Conservation (phyloP, 1,139 yeast species). For the Yamadazyma triangularis region DNA sequence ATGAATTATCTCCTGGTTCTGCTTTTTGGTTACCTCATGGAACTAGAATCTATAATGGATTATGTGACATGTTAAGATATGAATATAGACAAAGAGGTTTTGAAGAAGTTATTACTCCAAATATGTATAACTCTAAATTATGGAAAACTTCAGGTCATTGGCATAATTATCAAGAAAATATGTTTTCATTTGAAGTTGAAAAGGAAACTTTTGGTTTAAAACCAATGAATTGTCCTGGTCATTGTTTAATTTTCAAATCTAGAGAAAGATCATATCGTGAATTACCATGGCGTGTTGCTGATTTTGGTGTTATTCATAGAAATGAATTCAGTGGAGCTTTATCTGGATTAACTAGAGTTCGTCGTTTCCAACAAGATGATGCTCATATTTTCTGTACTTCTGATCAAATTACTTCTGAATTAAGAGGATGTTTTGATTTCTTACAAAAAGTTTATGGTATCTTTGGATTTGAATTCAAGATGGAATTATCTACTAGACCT, state of each 20-base stretch:
- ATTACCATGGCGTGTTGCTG: constrained; percentile 94
- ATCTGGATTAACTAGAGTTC: constrained; percentile 86
- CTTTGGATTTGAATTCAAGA: constrained; percentile 83
- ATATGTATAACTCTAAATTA: constrained; percentile 90
- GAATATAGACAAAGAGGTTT: constrained; percentile 91
- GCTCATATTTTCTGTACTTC: constrained; percentile 94
- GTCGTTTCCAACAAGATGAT: constrained; percentile 98
- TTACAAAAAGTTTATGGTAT: constrained; percentile 74
- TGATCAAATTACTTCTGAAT: constrained; percentile 83
- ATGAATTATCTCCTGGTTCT: constrained; percentile 96
- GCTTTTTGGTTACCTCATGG: constrained; percentile 99
- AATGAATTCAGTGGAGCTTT: constrained; percentile 90
- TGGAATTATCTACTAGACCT: constrained; percentile 93
- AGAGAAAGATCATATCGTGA: constrained; percentile 92
- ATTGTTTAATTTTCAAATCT: constrained; percentile 81
- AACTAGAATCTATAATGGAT: constrained; percentile 86
- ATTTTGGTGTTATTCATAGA: constrained; percentile 92
- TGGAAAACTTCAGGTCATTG: constrained; percentile 99
- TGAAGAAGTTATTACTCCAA: constrained; percentile 97
- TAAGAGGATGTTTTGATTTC: constrained; percentile 73
- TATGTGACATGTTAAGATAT: constrained; percentile 69
- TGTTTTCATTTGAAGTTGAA: constrained; percentile 95
- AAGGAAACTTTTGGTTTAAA: constrained; percentile 85
- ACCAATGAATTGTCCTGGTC: constrained; percentile 99
- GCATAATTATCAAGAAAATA: constrained; percentile 94